Base-by-base conservation (phyloP, 75 land plant species). In the Pinus albicaulis region DNA sequence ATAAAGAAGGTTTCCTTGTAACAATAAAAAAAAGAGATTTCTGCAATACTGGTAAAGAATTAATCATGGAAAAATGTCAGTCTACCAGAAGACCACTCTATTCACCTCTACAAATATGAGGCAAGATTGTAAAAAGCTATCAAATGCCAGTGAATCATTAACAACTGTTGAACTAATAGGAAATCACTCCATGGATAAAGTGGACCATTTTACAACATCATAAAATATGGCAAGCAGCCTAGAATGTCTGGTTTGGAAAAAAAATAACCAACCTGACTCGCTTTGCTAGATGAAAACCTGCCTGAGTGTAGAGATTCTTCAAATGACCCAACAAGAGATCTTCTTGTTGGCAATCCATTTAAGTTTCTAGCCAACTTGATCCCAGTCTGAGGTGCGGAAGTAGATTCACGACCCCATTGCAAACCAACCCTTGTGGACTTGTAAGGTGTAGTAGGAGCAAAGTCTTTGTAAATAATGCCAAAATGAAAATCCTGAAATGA, bases 271-370 rank as follows among this genome's bases (percentile, higher is more conserved):
- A 96, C 98, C 98, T 95, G 90, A 59, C 80, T 82, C 25, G 75
- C 57, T 61, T 87, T 98, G 12, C 95, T 89, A 68, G 93, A 90
- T 66, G 85, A 79, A 58, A 95, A 88, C 1, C 94, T 89, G 74
- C 99, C 99, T 63, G 99, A 95, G 58, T 95, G 84, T 20, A 98
- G 85, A 44, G 96, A 98, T 77, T 98, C 99, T 83, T 98, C 99
- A 89, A 98, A 98, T 17, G 99, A 98, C 55, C 99, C 99, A 73
- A 98, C 90, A 69, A 98, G 79, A 22, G 99, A 92, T 78, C 98
- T 89, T 74, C 96, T 87, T 3, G 88, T 85, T 22, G 85, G 85
- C 36, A 85, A 74, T 55, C 77, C 80, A 79, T 79, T 85, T 41
- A 82, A 80, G 48, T 76, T 82, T 68, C 82, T 80, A 17, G 77